Conservation (phyloP, 2,329 filamentous ascomycete genomes). For the Zasmidium cellare region DNA sequence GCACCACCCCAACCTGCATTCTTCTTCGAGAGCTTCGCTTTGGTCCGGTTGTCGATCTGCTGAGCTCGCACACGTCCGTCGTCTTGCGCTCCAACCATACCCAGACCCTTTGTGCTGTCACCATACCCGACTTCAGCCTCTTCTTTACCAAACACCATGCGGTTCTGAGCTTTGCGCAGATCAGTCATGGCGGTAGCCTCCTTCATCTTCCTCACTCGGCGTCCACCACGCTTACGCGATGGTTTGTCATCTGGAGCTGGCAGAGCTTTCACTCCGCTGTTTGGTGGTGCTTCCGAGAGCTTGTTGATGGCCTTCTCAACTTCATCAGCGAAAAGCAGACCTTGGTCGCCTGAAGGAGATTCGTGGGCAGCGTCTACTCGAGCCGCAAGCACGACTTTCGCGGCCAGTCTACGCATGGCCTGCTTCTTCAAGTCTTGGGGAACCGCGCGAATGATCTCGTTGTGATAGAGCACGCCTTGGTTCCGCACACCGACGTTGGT, state of each 20-base stretch:
- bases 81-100: conserved; percentile 89
- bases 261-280: conserved; percentile 81
- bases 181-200: conserved; percentile 97
- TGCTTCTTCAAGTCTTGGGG: conserved; percentile 86
- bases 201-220: conserved; percentile 89
- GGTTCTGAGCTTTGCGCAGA: conserved; percentile 90
- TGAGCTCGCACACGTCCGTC: conserved; percentile 85
- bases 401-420: conserved; percentile 90
- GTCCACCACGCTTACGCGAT: conserved; percentile 84
- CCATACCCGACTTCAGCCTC: conserved; percentile 93
- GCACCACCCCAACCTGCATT: conserved; percentile 89
- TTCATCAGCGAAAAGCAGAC: conserved; percentile 76
- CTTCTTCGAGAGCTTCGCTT: conserved; percentile 90
- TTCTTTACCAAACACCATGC: conserved; percentile 93
- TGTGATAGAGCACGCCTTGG: conserved; percentile 91
- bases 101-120: conserved; percentile 81
- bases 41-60: conserved; percentile 89
- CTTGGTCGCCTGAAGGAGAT: conserved; percentile 76
- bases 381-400: conserved; percentile 90
- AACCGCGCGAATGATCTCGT: conserved; percentile 81
- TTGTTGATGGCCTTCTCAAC: conserved; percentile 88
- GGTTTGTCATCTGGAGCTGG: conserved; percentile 96
- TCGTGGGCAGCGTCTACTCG: conserved; percentile 85
- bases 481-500: conserved; percentile 90
- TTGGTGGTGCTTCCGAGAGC: conserved; percentile 85